Evolutionary conservation across 2,329 filamentous ascomycete genomes (phyloP).

Genomic region (Purpureocillium takamizusanense): DNA sequence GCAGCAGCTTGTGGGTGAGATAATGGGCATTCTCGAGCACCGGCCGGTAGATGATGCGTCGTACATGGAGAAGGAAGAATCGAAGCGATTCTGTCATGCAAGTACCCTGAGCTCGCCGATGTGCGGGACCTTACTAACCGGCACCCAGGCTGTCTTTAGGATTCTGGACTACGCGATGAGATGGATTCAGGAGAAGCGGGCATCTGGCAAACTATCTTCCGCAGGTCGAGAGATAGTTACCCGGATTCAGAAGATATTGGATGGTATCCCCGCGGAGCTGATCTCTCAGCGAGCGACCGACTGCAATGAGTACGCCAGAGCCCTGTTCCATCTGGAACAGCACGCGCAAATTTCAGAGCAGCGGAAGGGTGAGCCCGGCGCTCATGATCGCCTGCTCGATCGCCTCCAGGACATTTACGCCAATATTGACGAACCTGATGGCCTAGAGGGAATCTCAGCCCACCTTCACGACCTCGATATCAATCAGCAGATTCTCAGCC

Average conservation of each 20-base stretch:
- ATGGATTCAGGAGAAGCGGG: conserved; percentile 71
- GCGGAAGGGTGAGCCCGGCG: conserved; percentile 35
- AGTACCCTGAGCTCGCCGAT: conserved; percentile 15
- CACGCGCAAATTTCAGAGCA: conserved; percentile 54
- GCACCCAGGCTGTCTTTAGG: conserved; percentile 69
- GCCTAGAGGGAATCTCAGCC: conserved; percentile 86
- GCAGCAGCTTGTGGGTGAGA: conserved; percentile 59
- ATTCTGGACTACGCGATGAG: conserved; percentile 85
- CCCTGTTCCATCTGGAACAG: conserved; percentile 90
- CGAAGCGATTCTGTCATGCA: conserved; percentile 83
- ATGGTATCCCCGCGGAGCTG: conserved; percentile 64
- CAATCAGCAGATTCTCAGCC: conserved; percentile 85
- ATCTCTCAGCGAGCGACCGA: conserved; percentile 78
- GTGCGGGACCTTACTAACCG: neutral
- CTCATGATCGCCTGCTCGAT: conserved; percentile 60
- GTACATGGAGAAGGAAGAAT: conserved; percentile 60
- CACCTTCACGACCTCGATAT: conserved; percentile 81
- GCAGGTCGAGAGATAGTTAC: conserved; percentile 38
- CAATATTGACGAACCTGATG: conserved; percentile 95
- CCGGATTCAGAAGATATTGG: conserved; percentile 41
- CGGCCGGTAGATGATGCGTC: conserved; percentile 39
- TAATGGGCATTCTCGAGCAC: conserved; percentile 65
- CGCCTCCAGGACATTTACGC: conserved; percentile 89
- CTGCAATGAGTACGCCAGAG: conserved; percentile 85
- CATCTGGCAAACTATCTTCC: conserved; percentile 16